A percentile compares a stretch with the other conserved stretches of the same genome.
Conservation (phyloP, 495 filamentous ascomycete species). For the Filosporella fistucella region DNA sequence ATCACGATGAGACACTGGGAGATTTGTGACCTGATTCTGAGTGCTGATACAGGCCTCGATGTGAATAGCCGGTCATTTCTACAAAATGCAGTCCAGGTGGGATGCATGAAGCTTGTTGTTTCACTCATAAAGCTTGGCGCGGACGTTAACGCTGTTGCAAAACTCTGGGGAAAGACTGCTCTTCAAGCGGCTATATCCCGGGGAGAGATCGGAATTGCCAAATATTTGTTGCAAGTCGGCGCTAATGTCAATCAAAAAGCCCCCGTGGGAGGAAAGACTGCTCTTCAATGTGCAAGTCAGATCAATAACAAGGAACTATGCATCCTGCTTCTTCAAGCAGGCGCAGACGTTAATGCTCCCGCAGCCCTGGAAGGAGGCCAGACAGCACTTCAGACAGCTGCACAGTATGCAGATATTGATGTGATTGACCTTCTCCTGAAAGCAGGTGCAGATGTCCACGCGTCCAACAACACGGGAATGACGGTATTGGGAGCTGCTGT, state of each 20-base stretch:
- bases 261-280: not conserved
- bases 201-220: conserved; percentile 9
- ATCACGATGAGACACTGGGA: not conserved
- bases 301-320: not conserved
- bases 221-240: conserved; percentile 11
- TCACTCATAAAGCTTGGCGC: conserved; percentile 9
- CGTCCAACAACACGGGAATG: not conserved
- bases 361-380: not conserved
- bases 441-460: conserved; percentile 5
- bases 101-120: conserved; percentile 5
- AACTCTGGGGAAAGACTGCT: conserved; percentile 16
- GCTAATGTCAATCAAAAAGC: conserved; percentile 20
- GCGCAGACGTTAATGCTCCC: conserved; percentile 11
- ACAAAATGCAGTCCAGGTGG: not conserved
- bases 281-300: conserved; percentile 1
- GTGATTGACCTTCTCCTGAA: conserved; percentile 3
- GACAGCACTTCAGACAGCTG: conserved; percentile 8
- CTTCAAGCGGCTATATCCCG: conserved; percentile 7
- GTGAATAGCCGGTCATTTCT: not conserved
- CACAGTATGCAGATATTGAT: not conserved
- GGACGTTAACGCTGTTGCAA: conserved; percentile 13
- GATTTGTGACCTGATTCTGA: not conserved
- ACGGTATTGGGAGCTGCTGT: not conserved
- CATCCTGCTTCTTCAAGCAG: not conserved
- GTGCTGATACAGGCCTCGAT: not conserved